Conservation (phyloP, 2,329 filamentous ascomycete species). For the Calonectria hawksworthii region DNA sequence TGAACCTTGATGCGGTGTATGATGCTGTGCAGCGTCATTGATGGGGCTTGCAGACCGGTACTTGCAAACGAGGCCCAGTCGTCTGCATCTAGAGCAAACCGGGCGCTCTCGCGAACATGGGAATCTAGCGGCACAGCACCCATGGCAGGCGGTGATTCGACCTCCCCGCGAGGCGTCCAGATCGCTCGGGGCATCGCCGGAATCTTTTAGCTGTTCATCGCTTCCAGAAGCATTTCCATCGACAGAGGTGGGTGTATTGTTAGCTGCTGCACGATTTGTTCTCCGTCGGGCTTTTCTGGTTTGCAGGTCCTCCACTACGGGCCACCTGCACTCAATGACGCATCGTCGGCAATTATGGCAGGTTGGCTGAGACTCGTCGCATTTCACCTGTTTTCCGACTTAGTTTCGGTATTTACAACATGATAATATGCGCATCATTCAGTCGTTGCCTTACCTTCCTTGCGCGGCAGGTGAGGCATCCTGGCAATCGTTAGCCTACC, state of each 20-base stretch:
- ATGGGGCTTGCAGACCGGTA: background rate
- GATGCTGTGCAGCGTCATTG: too few species aligned
- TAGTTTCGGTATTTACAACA: background rate
- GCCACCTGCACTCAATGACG: slow-evolving; percentile 17
- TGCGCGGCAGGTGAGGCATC: slow-evolving; percentile 15
- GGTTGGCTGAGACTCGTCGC: slow-evolving; percentile 15
- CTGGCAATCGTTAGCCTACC: background rate
- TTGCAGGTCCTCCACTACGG: slow-evolving; percentile 8
- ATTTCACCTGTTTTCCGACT: background rate
- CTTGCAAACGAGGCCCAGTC: background rate
- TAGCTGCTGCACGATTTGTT: background rate
- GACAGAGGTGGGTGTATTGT: background rate
- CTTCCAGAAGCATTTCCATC: background rate
- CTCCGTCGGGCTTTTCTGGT: background rate
- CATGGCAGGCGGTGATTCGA: background rate
- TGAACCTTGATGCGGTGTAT: background rate
- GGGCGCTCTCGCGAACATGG: background rate
- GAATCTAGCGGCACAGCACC: background rate
- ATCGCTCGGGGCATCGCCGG: too few species aligned
- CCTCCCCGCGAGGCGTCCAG: background rate
- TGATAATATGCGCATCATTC: too few species aligned
- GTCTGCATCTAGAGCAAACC: background rate
- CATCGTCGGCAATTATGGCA: slow-evolving; percentile 18
- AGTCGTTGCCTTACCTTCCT: background rate
- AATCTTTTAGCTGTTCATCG: too few species aligned